A percentile compares a stretch with the other conserved stretches of the same genome.
phyloP scores from a whole-genome alignment of 1,284 basidiomycete genomes.

The Agaricales sp. region DNA sequence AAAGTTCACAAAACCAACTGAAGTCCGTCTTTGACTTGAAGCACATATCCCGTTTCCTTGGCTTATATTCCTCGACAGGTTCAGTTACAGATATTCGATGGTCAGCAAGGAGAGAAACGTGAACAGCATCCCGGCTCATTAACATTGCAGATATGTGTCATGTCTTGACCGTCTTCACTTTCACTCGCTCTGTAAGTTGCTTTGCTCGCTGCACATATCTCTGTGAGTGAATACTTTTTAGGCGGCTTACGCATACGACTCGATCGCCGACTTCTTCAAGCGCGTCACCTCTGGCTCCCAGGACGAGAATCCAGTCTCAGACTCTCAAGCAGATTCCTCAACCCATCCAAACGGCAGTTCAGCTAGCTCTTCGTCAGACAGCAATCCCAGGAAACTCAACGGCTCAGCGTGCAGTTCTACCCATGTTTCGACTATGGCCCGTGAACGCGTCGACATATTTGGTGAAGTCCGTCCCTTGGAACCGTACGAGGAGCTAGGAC shows the following conservation, averaged over 20 bases:
- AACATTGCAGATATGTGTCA: slow-evolving; percentile 44
- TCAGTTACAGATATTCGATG: slow-evolving; percentile 67
- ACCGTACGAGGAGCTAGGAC: slow-evolving; percentile 42
- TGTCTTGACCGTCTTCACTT: slow-evolving; percentile 63
- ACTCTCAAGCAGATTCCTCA: slow-evolving; percentile 32
- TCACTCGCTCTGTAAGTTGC: slow-evolving; percentile 43
- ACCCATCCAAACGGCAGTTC: slow-evolving; percentile 17
- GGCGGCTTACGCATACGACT: slow-evolving; percentile 49
- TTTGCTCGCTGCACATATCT: background rate
- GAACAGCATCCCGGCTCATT: background rate
- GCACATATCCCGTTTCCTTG: background rate
- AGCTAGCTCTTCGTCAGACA: slow-evolving; percentile 6
- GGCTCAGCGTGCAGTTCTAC: background rate
- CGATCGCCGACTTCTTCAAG: slow-evolving; percentile 44
- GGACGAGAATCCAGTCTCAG: slow-evolving; percentile 22
- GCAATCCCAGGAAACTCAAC: background rate
- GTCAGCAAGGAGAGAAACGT: slow-evolving; percentile 16
- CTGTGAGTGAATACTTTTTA: slow-evolving; percentile 12
- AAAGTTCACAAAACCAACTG: slow-evolving; percentile 56
- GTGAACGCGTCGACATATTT: slow-evolving; percentile 67
- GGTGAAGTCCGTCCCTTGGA: slow-evolving; percentile 69
- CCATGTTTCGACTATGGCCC: slow-evolving; percentile 39
- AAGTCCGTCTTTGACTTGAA: slow-evolving; percentile 26
- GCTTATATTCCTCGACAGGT: slow-evolving; percentile 28
- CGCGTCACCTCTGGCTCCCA: slow-evolving; percentile 30